These are phyloP conservation scores for Hygrophorus russula DNA, from an alignment of 768 basidiomycete species.

Conservation along the genomic window DNA sequence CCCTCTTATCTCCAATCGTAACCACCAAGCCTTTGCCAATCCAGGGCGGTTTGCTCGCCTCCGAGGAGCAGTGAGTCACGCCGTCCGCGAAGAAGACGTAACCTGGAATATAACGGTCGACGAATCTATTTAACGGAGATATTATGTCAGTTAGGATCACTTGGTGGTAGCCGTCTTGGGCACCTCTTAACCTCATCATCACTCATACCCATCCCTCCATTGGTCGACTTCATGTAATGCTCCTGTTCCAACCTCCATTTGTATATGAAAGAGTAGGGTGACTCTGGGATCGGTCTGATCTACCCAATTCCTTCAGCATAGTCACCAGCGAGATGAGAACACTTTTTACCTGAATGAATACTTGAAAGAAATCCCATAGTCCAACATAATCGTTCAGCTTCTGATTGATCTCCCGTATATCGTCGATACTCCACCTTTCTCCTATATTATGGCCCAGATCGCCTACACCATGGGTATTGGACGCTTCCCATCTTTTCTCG, in stretches of 20 bases:
- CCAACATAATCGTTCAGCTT: conserved; percentile 45
- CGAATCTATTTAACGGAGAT: conserved; percentile 41
- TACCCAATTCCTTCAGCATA: background rate
- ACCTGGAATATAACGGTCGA: conserved; percentile 89
- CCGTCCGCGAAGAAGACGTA: conserved; percentile 80
- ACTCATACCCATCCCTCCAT: conserved; percentile 84
- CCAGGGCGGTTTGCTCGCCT: conserved; percentile 13
- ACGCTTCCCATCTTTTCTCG: conserved; percentile 33
- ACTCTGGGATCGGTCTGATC: conserved; percentile 12
- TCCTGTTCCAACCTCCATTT: conserved; percentile 88
- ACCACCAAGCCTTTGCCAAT: conserved; percentile 39
- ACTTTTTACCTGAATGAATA: conserved; percentile 61
- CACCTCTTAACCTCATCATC: conserved; percentile 63
- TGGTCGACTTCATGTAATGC: conserved; percentile 72
- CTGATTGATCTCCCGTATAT: conserved; percentile 56
- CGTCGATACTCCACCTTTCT: conserved; percentile 29
- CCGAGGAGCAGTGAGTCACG: conserved; percentile 17
- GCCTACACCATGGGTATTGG: too few species aligned
- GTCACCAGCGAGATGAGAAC: background rate
- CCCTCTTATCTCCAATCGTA: conserved; percentile 42
- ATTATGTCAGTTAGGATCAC: conserved; percentile 4
- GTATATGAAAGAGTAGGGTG: conserved; percentile 52
- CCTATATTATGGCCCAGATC: too few species aligned
- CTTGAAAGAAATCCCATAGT: conserved; percentile 64
- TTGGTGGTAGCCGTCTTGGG: conserved; percentile 24